A percentile compares a stretch with the other conserved stretches of the same genome.
These are phyloP conservation scores for Coniochaeta ligniaria DNA, from an alignment of 2,329 filamentous ascomycete genomes.

Conservation along the genomic window DNA sequence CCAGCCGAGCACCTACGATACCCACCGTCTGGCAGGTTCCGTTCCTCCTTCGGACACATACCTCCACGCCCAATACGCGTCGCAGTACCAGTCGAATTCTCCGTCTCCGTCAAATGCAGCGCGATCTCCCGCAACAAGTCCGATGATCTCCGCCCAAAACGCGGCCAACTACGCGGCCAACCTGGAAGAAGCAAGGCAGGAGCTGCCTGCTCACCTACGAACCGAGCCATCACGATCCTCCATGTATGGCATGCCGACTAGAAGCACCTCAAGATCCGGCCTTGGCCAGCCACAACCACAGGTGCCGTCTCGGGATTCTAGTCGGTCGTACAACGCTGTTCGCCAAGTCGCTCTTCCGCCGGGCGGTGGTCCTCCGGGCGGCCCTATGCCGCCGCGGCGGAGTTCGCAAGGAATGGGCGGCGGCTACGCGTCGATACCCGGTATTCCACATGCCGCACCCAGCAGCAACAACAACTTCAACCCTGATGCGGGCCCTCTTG, in stretches of 20 bases:
- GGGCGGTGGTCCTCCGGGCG: constrained; percentile 45
- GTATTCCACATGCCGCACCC: constrained; percentile 32
- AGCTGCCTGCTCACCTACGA: constrained; percentile 30
- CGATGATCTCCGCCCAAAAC: background rate
- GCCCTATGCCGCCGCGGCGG: constrained; percentile 64
- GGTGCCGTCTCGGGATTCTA: constrained; percentile 60
- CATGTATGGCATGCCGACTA: constrained; percentile 44
- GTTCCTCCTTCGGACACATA: background rate
- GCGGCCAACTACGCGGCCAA: background rate
- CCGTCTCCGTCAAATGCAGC: constrained; percentile 8
- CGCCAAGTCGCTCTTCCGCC: constrained; percentile 42
- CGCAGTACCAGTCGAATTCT: background rate
- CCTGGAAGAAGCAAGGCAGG: background rate
- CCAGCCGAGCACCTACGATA: constrained; percentile 17
- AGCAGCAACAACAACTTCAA: constrained; percentile 21
- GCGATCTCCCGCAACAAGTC: constrained; percentile 7
- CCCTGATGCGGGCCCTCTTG: constrained; percentile 33
- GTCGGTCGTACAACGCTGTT: constrained; percentile 54
- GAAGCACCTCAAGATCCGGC: constrained; percentile 57
- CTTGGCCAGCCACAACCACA: constrained; percentile 52
- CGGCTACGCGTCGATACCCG: constrained; percentile 39
- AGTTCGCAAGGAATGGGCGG: constrained; percentile 66
- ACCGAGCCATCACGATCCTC: constrained; percentile 53
- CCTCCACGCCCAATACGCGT: background rate
- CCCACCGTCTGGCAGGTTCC: background rate